Conservation (phyloP, 768 basidiomycete genomes). For the Russula earlei region DNA sequence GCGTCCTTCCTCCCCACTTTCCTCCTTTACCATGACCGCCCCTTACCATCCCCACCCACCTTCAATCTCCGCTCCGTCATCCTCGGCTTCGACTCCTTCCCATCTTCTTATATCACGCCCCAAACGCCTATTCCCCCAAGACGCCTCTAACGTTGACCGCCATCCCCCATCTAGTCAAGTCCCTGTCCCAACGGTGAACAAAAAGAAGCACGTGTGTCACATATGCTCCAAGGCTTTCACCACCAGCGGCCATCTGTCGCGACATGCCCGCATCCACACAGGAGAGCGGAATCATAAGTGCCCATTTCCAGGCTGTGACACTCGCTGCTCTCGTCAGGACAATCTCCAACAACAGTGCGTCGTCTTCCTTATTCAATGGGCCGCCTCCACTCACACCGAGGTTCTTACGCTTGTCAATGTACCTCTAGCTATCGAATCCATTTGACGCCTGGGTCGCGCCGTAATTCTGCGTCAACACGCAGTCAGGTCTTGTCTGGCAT, state of each 20-base stretch:
- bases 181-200: slow-evolving; percentile 4
- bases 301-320: slow-evolving; percentile 92
- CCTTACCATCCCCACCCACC: slow-evolving; percentile 3
- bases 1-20: neutral
- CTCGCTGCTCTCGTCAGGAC: slow-evolving; percentile 82
- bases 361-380: neutral
- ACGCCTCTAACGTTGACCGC: neutral
- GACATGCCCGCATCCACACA: slow-evolving; percentile 85
- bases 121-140: neutral
- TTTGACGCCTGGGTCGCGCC: slow-evolving; percentile 67
- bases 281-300: slow-evolving; percentile 90
- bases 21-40: slow-evolving; percentile 1
- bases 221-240: slow-evolving; percentile 76
- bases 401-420: neutral
- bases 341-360: slow-evolving; percentile 65
- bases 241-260: slow-evolving; percentile 80
- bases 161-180: neutral
- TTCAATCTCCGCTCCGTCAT: slow-evolving; percentile 8
- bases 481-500: slow-evolving; percentile 3
- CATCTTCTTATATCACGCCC: neutral
- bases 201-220: slow-evolving; percentile 47
- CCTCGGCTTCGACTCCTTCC: slow-evolving; percentile 1
- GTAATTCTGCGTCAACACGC: slow-evolving; percentile 47
- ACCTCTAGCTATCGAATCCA: slow-evolving; percentile 64
- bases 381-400: no score